These are phyloP conservation scores for Cadophora gregata DNA, from an alignment of 2,329 filamentous ascomycete species.

Conservation along the genomic window DNA sequence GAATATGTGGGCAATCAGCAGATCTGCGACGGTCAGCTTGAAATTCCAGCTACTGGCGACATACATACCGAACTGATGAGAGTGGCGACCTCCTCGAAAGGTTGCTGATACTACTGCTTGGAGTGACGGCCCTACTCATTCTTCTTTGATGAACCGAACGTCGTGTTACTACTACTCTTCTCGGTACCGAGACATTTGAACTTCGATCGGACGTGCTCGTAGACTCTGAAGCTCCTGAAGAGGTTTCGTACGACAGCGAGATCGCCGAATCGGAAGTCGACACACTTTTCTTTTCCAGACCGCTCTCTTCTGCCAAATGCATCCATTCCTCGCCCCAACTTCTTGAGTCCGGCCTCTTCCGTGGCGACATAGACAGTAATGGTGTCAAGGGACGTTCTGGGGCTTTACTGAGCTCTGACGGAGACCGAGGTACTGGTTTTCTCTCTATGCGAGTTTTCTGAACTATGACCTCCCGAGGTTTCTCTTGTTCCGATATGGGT, in stretches of 20 bases:
- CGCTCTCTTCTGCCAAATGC: constrained; percentile 27
- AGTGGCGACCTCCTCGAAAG: constrained; percentile 37
- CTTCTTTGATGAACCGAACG: constrained; percentile 16
- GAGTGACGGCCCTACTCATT: constrained; percentile 33
- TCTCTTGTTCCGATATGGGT: constrained; percentile 16
- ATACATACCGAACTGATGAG: constrained; percentile 37
- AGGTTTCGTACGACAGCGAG: constrained; percentile 31
- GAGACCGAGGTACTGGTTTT: constrained; percentile 30
- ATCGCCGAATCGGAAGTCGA: constrained; percentile 34
- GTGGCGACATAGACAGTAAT: constrained; percentile 20
- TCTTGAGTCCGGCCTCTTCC: constrained; percentile 13
- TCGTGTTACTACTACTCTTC: constrained; percentile 13
- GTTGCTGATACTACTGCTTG: constrained; percentile 41
- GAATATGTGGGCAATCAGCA: constrained; percentile 37
- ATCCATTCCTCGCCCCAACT: constrained; percentile 37
- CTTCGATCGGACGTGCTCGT: constrained; percentile 29
- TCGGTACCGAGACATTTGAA: constrained; percentile 24
- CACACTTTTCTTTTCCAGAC: constrained; percentile 19
- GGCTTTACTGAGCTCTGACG: constrained; percentile 20
- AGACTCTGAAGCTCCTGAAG: constrained; percentile 25
- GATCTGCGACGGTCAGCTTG: constrained; percentile 32
- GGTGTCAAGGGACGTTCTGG: constrained; percentile 30
- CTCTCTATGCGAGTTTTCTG: constrained; percentile 24
- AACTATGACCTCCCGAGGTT: constrained; percentile 14
- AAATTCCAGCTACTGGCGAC: background rate